phyloP scores from a whole-genome alignment of 441 rosid species.

The Populus trichocarpa region DNA sequence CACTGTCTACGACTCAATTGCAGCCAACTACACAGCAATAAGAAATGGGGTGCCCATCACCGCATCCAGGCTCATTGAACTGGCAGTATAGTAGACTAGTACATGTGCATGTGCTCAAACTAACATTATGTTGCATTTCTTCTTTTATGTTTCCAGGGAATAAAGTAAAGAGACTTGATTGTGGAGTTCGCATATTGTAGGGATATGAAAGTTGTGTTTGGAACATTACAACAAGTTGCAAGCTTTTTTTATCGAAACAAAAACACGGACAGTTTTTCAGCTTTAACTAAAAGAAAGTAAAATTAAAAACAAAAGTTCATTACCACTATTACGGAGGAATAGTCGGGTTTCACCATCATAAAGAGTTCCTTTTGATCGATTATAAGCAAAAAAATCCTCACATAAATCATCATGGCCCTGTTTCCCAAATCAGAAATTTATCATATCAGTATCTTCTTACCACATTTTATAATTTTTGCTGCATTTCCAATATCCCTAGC shows the following conservation, averaged over 20 bases:
- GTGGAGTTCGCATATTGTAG: neutral
- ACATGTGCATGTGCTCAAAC: neutral
- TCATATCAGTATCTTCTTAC: neutral
- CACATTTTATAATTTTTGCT: neutral
- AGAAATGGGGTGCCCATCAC: neutral
- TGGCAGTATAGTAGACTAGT: neutral
- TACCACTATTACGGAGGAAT: constrained; percentile 71
- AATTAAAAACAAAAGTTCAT: constrained; percentile 3
- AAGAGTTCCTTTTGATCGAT: constrained; percentile 94
- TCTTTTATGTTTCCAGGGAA: neutral
- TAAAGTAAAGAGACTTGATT: neutral
- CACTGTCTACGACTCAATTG: neutral
- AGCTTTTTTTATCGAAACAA: neutral
- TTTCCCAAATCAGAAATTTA: constrained; percentile 8
- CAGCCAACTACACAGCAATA: neutral
- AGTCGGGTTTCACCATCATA: constrained; percentile 95
- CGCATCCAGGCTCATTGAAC: neutral
- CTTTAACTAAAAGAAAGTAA: neutral
- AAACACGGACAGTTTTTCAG: neutral
- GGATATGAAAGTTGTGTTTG: neutral
- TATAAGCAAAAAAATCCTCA: constrained; percentile 93
- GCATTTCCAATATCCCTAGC: neutral
- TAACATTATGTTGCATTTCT: neutral
- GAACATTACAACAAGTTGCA: neutral
- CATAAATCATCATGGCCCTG: constrained; percentile 99